Evolutionary conservation across 768 basidiomycete species (phyloP), one percentile per base, ranked within the genome.

Genomic region (Leccinum variicolor): DNA sequence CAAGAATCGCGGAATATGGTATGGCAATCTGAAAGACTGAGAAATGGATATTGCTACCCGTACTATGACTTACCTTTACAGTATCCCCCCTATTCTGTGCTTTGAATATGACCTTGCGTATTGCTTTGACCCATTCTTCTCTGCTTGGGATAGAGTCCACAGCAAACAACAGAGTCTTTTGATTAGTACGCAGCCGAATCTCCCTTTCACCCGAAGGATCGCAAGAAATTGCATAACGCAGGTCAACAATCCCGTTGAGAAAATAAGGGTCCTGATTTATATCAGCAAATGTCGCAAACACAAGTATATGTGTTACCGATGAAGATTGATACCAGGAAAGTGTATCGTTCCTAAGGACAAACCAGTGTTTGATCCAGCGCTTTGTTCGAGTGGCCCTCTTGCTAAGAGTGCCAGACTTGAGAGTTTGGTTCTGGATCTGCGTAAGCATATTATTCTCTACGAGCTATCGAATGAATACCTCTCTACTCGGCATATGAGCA

Each of bases 311-410:
- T 70, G 79, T 76, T 73, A 94, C 94, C 56, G 92, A 87, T 55
- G 94, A 93, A 7, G 91, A 92, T 61, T 93, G 90, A 71, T 92
- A 98, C 97, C 97, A 99, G 17, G 93, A 94, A 26, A 99, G 78
- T 1, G 93, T 92, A 66, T 95, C 94, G 60, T 98, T 96, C 82
- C 92, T 94, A 50, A 99, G 80, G 2, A 96, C 83, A 64, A 98
- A 95, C 97, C 97, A 98, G 71, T 94, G 93, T 69, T 90, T 94
- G 64, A 89, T 85, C 88, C 91, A 95, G 21, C 93, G 85, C 66
- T 93, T 96, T 9, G 93, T 95, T 54, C 91, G 82, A 54, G 87
- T 86, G 0, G 93, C 85, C 67, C 88, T 92, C 80, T 96, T 97
- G 65, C 83, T 85, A 41, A 99, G 79, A 4, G 87, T 86, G 0